Percentiles rank a stretch among this genome's conserved stretches.
Evolutionary conservation across 768 basidiomycete species (phyloP).

Genomic region (Vararia minispora): DNA sequence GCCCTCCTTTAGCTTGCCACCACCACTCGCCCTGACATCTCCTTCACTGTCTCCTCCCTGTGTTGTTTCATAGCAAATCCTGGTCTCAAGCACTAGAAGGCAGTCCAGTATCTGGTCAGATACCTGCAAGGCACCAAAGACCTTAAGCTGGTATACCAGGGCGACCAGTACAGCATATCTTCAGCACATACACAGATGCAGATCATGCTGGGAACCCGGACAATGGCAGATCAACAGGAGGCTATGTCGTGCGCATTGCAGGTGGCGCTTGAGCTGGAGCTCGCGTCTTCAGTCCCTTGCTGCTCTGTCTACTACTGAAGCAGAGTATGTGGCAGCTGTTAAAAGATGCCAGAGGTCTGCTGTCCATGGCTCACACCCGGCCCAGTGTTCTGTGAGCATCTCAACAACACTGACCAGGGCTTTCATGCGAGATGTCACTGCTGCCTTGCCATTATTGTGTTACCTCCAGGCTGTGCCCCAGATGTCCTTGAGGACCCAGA

Average conservation of each 20-base stretch:
- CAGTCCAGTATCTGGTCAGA: slow-evolving; percentile 21
- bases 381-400: too few relatives aligned
- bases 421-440: too few relatives aligned
- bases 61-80: slow-evolving; percentile 23
- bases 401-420: too few relatives aligned
- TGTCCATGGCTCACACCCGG: too few relatives aligned
- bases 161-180: background rate
- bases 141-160: slow-evolving; percentile 13
- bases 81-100: slow-evolving; percentile 17
- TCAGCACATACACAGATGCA: slow-evolving; percentile 18
- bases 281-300: slow-evolving; percentile 23
- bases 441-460: too few relatives aligned
- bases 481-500: too few relatives aligned
- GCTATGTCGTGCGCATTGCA: slow-evolving; percentile 19
- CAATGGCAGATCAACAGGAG: slow-evolving; percentile 4
- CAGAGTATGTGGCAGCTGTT: slow-evolving; percentile 24
- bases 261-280: slow-evolving; percentile 24
- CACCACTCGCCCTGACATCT: slow-evolving; percentile 25
- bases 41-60: slow-evolving; percentile 21
- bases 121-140: slow-evolving; percentile 24
- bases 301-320: slow-evolving; percentile 25
- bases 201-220: slow-evolving; percentile 18
- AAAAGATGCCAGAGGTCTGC: too few relatives aligned
- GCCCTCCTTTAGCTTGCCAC: slow-evolving; percentile 18
- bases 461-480: too few relatives aligned